These are phyloP conservation scores for Hibiscus syriacus DNA, from an alignment of 345 rosid genomes.

Conservation along the genomic window DNA sequence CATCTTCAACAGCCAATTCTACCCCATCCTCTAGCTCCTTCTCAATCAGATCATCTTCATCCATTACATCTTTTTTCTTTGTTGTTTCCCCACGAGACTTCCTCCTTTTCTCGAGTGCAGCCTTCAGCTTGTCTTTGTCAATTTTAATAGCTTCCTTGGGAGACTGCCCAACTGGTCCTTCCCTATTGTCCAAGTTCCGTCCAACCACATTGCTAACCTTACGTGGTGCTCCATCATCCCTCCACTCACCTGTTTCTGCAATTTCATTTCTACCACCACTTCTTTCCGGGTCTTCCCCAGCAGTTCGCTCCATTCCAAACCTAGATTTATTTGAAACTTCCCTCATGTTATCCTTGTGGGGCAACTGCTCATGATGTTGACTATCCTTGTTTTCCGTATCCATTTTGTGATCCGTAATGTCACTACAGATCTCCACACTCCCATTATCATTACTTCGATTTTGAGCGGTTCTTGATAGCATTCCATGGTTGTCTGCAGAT, in stretches of 20 bases:
- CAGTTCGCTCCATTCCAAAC: slow-evolving; percentile 31
- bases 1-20: slow-evolving; percentile 58
- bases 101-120: slow-evolving; percentile 56
- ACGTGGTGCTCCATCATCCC: slow-evolving; percentile 32
- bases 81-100: slow-evolving; percentile 57
- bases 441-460: slow-evolving; percentile 51
- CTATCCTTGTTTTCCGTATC: slow-evolving; percentile 37
- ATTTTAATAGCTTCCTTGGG: slow-evolving; percentile 60
- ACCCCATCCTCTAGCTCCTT: slow-evolving; percentile 67
- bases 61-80: slow-evolving; percentile 53
- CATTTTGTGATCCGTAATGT: slow-evolving; percentile 55
- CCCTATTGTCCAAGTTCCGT: slow-evolving; percentile 37
- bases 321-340: slow-evolving; percentile 37
- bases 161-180: slow-evolving; percentile 48
- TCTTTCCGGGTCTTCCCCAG: slow-evolving; percentile 40
- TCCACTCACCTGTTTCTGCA: slow-evolving; percentile 43
- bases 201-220: slow-evolving; percentile 30
- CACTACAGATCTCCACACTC: slow-evolving; percentile 64
- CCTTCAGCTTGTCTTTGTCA: slow-evolving; percentile 55
- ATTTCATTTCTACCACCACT: slow-evolving; percentile 27
- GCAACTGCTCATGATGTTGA: slow-evolving; percentile 27
- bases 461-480: slow-evolving; percentile 29
- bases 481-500: slow-evolving; percentile 38
- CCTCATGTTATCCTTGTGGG: slow-evolving; percentile 30
- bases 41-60: slow-evolving; percentile 71